Base-by-base conservation (phyloP, 2,329 filamentous ascomycete species). In the Aspergillus udagawae region DNA sequence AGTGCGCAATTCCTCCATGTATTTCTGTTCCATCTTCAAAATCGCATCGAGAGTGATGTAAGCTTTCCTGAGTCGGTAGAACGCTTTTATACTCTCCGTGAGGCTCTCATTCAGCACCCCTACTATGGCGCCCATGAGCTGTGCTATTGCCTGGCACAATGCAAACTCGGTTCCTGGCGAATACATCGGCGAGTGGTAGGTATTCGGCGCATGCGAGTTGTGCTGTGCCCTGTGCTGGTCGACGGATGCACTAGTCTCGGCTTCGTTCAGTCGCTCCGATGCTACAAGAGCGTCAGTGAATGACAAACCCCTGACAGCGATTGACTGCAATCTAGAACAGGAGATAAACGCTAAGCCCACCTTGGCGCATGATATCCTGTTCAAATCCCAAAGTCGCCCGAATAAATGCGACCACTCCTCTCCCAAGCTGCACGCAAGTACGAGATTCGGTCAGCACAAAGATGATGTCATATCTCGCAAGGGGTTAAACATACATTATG, bases 81-180 rank as follows among this genome's bases (percentile, higher is more conserved):
- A 97, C 5, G 91, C 91, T 74, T 88, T 91, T 72, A 97, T 84
- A 17, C 87, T 91, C 72, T 97, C 94, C 0, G 92, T 93, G 66
- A 97, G 76, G 70, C 90, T 96, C 77, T 97, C 94, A 63, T 95
- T 95, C 65, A 97, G 78, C 17, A 97, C 90, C 0, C 86, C 91
- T 0, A 97, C 86, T 1, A 99, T 88, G 0, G 92, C 92, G 56
- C 85, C 84, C 88, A 97, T 96, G 61, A 97, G 81, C 73, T 96
- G 91, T 1, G 91, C 85, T 77, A 97, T 87, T 4, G 92, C 90
- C 58, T 91, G 85, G 59, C 91, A 90, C 3, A 97, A 80, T 2
- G 90, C 86, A 71, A 90, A 97, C 76, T 99, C 93, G 4, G 89
- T 90, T 1, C 94, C 94, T 0, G 90, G 82, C 0, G 89, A 86